Percentiles rank a stretch among this genome's conserved stretches.
These are phyloP conservation scores for Exophiala spinifera DNA, from an alignment of 2,329 filamentous ascomycete species.

Conservation along the genomic window DNA sequence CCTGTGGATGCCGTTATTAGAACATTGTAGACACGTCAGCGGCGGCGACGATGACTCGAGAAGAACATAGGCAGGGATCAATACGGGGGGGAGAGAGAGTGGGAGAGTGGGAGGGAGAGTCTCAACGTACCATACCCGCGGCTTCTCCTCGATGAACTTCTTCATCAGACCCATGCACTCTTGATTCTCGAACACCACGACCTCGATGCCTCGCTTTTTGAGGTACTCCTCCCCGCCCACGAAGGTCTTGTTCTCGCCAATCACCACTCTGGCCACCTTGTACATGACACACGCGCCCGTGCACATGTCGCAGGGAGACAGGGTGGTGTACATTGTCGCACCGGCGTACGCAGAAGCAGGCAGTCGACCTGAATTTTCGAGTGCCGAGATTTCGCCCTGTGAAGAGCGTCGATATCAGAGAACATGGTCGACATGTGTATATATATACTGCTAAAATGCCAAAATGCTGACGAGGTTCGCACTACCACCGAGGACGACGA, in stretches of 20 bases:
- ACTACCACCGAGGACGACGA: no score
- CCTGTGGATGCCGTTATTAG: conserved; percentile 38
- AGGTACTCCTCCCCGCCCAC: conserved; percentile 71
- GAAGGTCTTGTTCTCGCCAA: conserved; percentile 75
- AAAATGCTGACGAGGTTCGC: no score
- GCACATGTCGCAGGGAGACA: conserved; percentile 79
- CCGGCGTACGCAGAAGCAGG: conserved; percentile 66
- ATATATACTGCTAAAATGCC: no score
- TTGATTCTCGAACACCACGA: conserved; percentile 65
- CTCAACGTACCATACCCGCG: conserved; percentile 62
- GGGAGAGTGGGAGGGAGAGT: background rate
- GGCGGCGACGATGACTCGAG: no score
- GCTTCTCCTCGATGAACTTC: conserved; percentile 68
- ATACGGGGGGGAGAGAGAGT: no score
- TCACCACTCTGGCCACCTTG: conserved; percentile 69
- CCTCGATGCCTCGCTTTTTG: conserved; percentile 64
- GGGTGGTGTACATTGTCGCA: conserved; percentile 78
- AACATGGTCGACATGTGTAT: no score
- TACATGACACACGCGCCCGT: conserved; percentile 75
- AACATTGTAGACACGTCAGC: background rate
- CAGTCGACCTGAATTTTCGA: conserved; percentile 70
- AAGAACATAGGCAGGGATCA: no score
- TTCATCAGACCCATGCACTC: conserved; percentile 68
- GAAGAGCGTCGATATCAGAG: no score
- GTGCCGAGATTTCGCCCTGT: conserved; percentile 73